These are phyloP conservation scores for Cardamine resedifolia DNA, from an alignment of 345 rosid genomes.

Conservation along the genomic window DNA sequence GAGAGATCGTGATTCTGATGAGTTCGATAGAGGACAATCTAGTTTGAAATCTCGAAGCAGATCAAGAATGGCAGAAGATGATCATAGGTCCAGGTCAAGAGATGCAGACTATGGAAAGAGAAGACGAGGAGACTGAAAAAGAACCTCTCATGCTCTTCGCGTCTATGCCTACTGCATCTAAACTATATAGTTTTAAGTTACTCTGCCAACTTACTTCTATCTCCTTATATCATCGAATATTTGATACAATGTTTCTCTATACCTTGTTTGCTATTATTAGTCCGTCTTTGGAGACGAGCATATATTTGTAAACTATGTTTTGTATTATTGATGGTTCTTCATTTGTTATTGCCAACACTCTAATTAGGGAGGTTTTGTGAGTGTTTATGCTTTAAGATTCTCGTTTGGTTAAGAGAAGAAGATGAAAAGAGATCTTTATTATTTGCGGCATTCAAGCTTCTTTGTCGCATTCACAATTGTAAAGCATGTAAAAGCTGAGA, in stretches of 20 bases:
- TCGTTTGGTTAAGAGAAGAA: not conserved
- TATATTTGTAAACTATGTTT: conserved; percentile 35
- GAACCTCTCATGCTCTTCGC: not conserved
- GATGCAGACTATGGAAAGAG: conserved; percentile 78
- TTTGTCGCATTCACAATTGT: conserved; percentile 19
- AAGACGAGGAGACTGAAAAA: conserved; percentile 50
- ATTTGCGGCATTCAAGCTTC: conserved; percentile 14
- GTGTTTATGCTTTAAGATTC: not conserved
- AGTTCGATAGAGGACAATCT: conserved; percentile 70
- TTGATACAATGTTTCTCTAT: conserved; percentile 30
- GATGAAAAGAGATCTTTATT: conserved; percentile 16
- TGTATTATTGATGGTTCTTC: conserved; percentile 11
- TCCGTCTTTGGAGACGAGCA: conserved; percentile 25
- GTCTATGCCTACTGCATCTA: not conserved
- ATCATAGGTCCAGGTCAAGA: conserved; percentile 67
- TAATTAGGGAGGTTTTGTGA: not conserved
- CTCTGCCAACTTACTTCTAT: conserved; percentile 15
- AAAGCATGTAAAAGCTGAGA: conserved; percentile 29
- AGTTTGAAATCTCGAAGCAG: conserved; percentile 68
- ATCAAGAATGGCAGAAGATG: conserved; percentile 65
- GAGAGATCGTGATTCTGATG: conserved; percentile 69
- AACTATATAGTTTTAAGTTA: conserved; percentile 6
- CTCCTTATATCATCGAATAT: conserved; percentile 27
- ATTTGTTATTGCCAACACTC: conserved; percentile 17
- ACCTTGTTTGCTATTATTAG: conserved; percentile 23